Evolutionary conservation across 1,284 basidiomycete genomes (phyloP).

Genomic region (Ceratobasidium papillatum): DNA sequence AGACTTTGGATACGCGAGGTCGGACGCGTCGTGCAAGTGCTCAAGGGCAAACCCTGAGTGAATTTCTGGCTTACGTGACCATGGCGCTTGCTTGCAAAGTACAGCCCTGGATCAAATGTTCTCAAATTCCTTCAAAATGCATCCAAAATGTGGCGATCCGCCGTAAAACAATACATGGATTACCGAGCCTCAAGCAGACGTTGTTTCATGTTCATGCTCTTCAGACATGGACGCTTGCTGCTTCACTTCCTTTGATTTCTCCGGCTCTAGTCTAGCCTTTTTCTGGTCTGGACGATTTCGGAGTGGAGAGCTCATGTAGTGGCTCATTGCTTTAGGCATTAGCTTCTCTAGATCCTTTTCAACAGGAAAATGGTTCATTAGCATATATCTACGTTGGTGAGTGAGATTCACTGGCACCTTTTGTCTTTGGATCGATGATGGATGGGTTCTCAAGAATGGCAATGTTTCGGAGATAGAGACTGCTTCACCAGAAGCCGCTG

Average conservation of each 20-base stretch:
- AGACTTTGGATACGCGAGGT: conserved; percentile 26
- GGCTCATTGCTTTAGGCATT: conserved; percentile 53
- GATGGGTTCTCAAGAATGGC: conserved; percentile 58
- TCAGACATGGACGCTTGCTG: background rate
- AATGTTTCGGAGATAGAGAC: conserved; percentile 51
- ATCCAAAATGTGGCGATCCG: background rate
- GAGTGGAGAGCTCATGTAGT: conserved; percentile 48
- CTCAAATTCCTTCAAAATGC: background rate
- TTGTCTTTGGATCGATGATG: conserved; percentile 55
- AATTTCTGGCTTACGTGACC: conserved; percentile 30
- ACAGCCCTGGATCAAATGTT: background rate
- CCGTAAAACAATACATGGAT: background rate
- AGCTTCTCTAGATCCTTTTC: conserved; percentile 52
- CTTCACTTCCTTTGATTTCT: background rate
- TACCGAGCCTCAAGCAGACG: conserved; percentile 2
- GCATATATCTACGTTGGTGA: background rate
- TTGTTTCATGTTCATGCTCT: conserved; percentile 16
- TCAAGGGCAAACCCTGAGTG: conserved; percentile 39
- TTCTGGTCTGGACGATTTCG: conserved; percentile 11
- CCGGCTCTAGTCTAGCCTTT: background rate
- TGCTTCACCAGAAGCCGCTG: conserved; percentile 49
- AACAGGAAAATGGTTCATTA: background rate
- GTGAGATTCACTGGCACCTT: conserved; percentile 45
- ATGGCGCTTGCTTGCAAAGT: background rate
- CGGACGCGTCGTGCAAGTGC: conserved; percentile 31